Evolutionary conservation across 176 grass and related monocot species (phyloP), one percentile per base, ranked within the genome.

Genomic region (Musa troglodytarum): DNA sequence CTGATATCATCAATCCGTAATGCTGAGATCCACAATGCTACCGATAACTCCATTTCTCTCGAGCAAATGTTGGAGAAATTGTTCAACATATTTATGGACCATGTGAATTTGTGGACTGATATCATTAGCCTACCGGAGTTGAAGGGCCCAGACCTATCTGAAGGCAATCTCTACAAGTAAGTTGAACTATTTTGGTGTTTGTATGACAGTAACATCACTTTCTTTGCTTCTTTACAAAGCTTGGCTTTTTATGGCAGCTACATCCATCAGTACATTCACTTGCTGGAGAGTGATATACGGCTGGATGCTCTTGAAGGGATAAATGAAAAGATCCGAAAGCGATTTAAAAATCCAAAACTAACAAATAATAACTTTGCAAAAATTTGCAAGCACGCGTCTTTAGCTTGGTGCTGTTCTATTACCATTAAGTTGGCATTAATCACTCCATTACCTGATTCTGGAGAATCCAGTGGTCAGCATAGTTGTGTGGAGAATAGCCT

Each of bases 311-410:
- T 98, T 62, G 90, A 98, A 89, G 83, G 75, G 64, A 59, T 98
- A 78, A 98, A 98, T 8, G 95, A 93, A 86, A 93, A 91, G 85
- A 91, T 98, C 77, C 85, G 90, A 69, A 98, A 98, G 76, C 84
- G 90, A 61, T 98, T 93, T 83, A 98, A 98, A 89, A 98, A 82
- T 64, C 95, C 95, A 10, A 98, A 98, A 80, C 81, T 98, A 56
- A 89, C 95, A 73, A 89, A 83, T 74, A 88, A 71, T 53, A 91
- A 85, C 83, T 86, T 98, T n/a, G 78, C 95, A 24, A 89, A 91
- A 86, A 85, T 93, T 71, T 98, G 90, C 55, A 98, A 93, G 80
- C 88, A 98, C 74, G 95, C 88, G 87, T 98, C 95, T 89, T 69
- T 94, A 15, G 84, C 95, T 53, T 98, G 95, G 95, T 98, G 95